Evolutionary conservation across 306 rosid genomes (phyloP).

Genomic region (Macrotyloma uniflorum): DNA sequence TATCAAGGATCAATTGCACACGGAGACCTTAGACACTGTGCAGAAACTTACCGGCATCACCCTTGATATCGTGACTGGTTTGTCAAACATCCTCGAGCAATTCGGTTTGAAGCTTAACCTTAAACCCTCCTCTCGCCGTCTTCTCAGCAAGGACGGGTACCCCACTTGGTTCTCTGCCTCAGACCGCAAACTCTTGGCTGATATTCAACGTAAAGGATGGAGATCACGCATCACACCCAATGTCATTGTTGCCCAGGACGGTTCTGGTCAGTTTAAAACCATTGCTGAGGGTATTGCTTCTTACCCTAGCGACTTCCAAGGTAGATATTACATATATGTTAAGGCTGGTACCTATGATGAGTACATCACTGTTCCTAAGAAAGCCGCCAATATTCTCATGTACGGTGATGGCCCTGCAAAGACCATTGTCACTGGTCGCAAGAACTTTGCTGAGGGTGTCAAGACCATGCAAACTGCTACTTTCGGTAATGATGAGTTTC

Average conservation of each 20-base stretch:
- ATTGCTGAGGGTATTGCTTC: constrained; percentile 53
- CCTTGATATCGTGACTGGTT: constrained; percentile 49
- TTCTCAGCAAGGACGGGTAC: constrained; percentile 44
- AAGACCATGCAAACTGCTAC: constrained; percentile 59
- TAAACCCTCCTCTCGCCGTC: constrained; percentile 54
- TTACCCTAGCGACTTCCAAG: constrained; percentile 42
- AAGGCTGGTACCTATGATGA: constrained; percentile 72
- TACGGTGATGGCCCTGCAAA: constrained; percentile 72
- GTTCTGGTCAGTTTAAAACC: constrained; percentile 58
- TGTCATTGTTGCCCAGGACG: constrained; percentile 76
- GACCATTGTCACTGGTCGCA: constrained; percentile 64
- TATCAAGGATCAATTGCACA: constrained; percentile 15
- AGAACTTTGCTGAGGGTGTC: constrained; percentile 30
- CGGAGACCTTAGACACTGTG: neutral
- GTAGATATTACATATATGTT: constrained; percentile 62
- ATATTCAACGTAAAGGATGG: neutral
- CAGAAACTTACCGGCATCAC: constrained; percentile 55
- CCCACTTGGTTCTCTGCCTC: constrained; percentile 62
- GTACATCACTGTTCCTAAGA: constrained; percentile 42
- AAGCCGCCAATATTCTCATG: constrained; percentile 43
- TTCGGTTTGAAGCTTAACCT: constrained; percentile 45
- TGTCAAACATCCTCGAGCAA: constrained; percentile 37
- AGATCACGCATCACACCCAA: constrained; percentile 27
- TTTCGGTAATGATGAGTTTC: too few relatives aligned
- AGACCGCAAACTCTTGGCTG: constrained; percentile 60